A percentile compares a stretch with the other conserved stretches of the same genome.
Conservation (phyloP, 2,329 filamentous ascomycete genomes). For the Ilyonectria mors-panacis region DNA sequence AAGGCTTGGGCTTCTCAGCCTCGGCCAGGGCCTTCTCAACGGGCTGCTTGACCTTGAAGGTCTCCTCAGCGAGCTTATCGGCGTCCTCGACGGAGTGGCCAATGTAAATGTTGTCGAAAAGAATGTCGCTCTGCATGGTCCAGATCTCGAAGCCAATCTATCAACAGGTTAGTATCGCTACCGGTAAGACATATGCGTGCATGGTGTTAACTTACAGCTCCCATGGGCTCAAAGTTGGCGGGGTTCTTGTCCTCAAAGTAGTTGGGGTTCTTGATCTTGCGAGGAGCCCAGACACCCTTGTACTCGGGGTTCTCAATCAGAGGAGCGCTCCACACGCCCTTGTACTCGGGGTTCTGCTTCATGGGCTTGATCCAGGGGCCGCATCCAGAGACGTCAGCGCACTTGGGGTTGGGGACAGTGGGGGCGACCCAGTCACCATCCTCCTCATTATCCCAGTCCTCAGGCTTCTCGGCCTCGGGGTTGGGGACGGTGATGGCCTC, state of each 20-base stretch:
- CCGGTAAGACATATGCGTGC: neutral
- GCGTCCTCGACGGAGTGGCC: slow-evolving; percentile 97
- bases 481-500: slow-evolving; percentile 88
- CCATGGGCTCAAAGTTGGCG: slow-evolving; percentile 97
- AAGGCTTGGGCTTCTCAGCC: slow-evolving; percentile 82
- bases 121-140: slow-evolving; percentile 99
- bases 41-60: slow-evolving; percentile 89
- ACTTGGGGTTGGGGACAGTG: slow-evolving; percentile 95
- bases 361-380: slow-evolving; percentile 92
- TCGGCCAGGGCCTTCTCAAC: slow-evolving; percentile 86
- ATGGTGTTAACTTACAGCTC: slow-evolving; percentile 78
- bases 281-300: slow-evolving; percentile 95
- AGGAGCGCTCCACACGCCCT: slow-evolving; percentile 97
- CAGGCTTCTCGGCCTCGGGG: slow-evolving; percentile 96
- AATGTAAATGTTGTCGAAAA: slow-evolving; percentile 99
- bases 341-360: slow-evolving; percentile 96
- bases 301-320: slow-evolving; percentile 97
- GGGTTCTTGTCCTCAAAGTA: slow-evolving; percentile 98
- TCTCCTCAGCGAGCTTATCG: slow-evolving; percentile 88
- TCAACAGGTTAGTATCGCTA: slow-evolving; percentile 35
- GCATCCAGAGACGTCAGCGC: slow-evolving; percentile 91
- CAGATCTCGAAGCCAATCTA: slow-evolving; percentile 99
- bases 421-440: slow-evolving; percentile 97
- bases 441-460: slow-evolving; percentile 99
- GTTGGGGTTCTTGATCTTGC: slow-evolving; percentile 96